phyloP scores from a whole-genome alignment of 306 rosid genomes.

The Medicago ruthenica region DNA sequence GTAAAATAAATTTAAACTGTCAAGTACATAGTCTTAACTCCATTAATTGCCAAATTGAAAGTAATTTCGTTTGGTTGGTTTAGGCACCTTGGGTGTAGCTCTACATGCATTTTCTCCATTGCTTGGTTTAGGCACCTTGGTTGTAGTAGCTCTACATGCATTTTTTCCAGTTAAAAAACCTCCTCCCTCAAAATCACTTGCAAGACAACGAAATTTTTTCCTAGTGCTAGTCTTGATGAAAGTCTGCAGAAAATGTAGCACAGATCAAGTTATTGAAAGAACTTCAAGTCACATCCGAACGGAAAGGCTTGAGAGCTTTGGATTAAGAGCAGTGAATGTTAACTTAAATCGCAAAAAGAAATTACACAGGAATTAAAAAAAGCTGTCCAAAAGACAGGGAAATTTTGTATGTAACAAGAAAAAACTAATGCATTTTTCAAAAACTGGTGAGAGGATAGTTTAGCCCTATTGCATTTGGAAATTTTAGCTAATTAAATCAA shows the following conservation, averaged over 20 bases:
- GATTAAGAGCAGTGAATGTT: background rate
- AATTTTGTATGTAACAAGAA: too few species aligned
- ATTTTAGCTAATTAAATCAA: slow-evolving; percentile 13
- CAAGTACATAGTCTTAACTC: background rate
- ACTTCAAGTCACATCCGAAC: background rate
- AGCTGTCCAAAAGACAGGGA: too few species aligned
- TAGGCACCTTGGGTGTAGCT: slow-evolving; percentile 48
- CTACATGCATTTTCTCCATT: slow-evolving; percentile 27
- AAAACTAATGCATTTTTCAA: background rate
- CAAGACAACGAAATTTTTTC: slow-evolving; percentile 48
- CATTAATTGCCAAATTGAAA: slow-evolving; percentile 25
- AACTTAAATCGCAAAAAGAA: background rate
- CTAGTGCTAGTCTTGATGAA: slow-evolving; percentile 48
- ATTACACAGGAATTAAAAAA: background rate
- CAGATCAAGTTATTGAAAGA: slow-evolving; percentile 17
- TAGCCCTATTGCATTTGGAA: slow-evolving; percentile 5
- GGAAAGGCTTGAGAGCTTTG: background rate
- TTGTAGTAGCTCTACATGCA: slow-evolving; percentile 20
- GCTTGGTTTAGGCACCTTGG: slow-evolving; percentile 48
- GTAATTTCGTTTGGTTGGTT: slow-evolving; percentile 29
- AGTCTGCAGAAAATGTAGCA: slow-evolving; percentile 47
- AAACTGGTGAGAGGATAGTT: slow-evolving; percentile 7
- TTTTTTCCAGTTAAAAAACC: slow-evolving; percentile 40
- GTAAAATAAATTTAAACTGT: background rate
- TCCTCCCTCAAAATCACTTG: slow-evolving; percentile 53